Evolutionary conservation across 495 filamentous ascomycete genomes (phyloP).

Genomic region (Tuber borchii): DNA sequence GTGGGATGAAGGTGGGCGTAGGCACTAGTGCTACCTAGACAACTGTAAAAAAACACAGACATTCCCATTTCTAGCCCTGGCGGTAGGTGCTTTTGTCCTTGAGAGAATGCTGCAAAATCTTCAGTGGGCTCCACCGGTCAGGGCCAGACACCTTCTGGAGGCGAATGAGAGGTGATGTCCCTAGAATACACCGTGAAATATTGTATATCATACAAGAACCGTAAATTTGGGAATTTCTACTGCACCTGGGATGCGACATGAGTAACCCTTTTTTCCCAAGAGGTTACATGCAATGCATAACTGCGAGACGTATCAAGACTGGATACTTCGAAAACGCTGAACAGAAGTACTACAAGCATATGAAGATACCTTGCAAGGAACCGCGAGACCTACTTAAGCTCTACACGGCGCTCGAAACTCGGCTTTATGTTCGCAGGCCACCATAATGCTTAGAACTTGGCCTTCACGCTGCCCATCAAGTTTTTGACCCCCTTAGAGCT

Average conservation of each 20-base stretch:
- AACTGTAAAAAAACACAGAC: background rate
- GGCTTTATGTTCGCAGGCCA: background rate
- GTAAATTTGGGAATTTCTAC: background rate
- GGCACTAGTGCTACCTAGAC: background rate
- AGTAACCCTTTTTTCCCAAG: background rate
- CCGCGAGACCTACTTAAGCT: background rate
- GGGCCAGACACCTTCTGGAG: background rate
- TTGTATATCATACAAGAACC: background rate
- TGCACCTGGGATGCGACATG: background rate
- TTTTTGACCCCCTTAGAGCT: background rate
- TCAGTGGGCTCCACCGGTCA: no score
- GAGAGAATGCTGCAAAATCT: background rate
- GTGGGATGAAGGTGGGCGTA: background rate
- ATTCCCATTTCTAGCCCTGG: background rate
- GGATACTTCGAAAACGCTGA: background rate
- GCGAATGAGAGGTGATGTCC: background rate
- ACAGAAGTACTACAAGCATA: background rate
- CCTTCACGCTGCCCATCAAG: background rate
- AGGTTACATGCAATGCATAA: background rate
- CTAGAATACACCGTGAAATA: background rate
- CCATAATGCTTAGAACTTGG: background rate
- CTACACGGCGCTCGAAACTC: background rate
- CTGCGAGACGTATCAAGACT: background rate
- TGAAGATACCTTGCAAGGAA: background rate
- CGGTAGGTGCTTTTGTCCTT: background rate